Base-by-base conservation (phyloP, 495 filamentous ascomycete species). In the Rhizodiscina lignyota region DNA sequence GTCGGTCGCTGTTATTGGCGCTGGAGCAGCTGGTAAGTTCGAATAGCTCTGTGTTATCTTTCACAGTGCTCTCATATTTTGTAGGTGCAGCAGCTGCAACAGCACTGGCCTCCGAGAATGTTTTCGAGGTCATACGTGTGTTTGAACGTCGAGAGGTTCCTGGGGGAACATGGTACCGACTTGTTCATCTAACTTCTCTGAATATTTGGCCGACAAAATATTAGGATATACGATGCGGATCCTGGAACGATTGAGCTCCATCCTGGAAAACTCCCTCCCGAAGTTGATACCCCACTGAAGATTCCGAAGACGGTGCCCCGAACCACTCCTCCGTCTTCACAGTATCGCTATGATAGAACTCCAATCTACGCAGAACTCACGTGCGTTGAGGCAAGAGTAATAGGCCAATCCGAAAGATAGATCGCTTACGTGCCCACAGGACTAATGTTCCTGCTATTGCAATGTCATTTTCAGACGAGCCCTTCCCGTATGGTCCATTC, bases 401-500 rank as follows among this genome's bases (percentile, higher is more conserved):
- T n/a, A n/a, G n/a, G n/a, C n/a, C n/a, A n/a, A n/a, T n/a, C n/a
- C n/a, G n/a, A n/a, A n/a, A n/a, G n/a, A n/a, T n/a, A n/a, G n/a
- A n/a, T n/a, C n/a, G n/a, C n/a, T n/a, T n/a, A n/a, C n/a, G n/a
- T n/a, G n/a, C n/a, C n/a, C n/a, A n/a, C n/a, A n/a, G n/a, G n/a
- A n/a, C n/a, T n/a, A n/a, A n/a, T n/a, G n/a, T n/a, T n/a, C n/a
- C n/a, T n/a, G n/a, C n/a, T n/a, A n/a, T n/a, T n/a, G n/a, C n/a
- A n/a, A n/a, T n/a, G n/a, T n/a, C n/a, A n/a, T n/a, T 42, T 11
- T 66, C 64, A 3, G 62, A 66, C 35, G 8, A 39, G 15, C 53
- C 50, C 1, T 68, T 68, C 36, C 44, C 63, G 5, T 66, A 64
- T 38, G 63, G 65, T 2, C 63, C 65, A 5, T 67, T 68, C 49